Evolutionary conservation across 1,139 yeast species (phyloP).

Genomic region (Lodderomyces jiufengensis): DNA sequence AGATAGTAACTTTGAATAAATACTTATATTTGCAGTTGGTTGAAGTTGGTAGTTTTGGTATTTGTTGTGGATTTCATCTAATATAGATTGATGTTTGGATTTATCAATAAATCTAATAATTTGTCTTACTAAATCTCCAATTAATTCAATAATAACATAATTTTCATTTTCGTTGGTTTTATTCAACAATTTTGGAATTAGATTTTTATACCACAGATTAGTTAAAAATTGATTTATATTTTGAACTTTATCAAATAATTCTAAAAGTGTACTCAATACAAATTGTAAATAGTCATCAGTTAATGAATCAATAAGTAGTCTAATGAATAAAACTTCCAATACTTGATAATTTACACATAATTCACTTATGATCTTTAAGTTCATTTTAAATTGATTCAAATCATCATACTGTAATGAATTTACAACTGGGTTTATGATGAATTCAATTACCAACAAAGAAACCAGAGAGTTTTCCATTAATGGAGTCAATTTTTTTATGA

Average conservation of each 20-base stretch:
- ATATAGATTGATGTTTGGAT: conserved; percentile 35
- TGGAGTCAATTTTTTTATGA: conserved; percentile 50
- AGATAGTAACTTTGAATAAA: conserved; percentile 50
- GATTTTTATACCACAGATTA: conserved; percentile 40
- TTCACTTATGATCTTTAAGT: conserved; percentile 42
- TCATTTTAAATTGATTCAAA: conserved; percentile 25
- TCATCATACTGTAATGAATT: conserved; percentile 53
- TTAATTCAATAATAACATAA: conserved; percentile 24
- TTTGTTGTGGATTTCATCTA: conserved; percentile 21
- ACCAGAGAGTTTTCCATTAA: conserved; percentile 28
- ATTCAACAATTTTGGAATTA: conserved; percentile 30
- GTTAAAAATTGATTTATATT: conserved; percentile 29
- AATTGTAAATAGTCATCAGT: conserved; percentile 15
- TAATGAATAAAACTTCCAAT: conserved; percentile 47
- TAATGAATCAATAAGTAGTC: conserved; percentile 31
- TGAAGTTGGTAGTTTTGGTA: conserved; percentile 15
- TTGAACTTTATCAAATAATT: conserved; percentile 23
- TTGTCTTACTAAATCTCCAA: conserved; percentile 36
- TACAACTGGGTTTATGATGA: conserved; percentile 57
- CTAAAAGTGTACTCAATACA: conserved; percentile 24
- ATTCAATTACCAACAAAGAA: conserved; percentile 15
- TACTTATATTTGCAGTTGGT: conserved; percentile 41
- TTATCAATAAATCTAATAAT: conserved; percentile 35
- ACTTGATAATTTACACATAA: conserved; percentile 45
- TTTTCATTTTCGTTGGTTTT: conserved; percentile 13